phyloP scores from a whole-genome alignment of 2,329 filamentous ascomycete genomes.

The Neofusicoccum cordaticola region DNA sequence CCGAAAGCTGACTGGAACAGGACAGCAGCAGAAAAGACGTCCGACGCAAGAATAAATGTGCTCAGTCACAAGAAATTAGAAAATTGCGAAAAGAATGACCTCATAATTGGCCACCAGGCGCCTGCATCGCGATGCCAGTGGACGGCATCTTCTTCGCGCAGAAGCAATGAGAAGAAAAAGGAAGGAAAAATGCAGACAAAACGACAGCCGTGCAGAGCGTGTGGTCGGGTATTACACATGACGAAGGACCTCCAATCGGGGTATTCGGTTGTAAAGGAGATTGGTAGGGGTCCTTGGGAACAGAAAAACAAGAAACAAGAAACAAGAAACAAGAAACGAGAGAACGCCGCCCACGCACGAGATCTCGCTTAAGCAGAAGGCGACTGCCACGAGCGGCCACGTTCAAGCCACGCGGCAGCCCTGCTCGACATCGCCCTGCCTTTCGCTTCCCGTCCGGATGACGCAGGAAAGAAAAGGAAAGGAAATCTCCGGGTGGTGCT shows the following conservation, averaged over 20 bases:
- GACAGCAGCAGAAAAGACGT: constrained; percentile 1
- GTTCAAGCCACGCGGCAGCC: constrained; percentile 10
- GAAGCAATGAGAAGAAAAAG: not conserved
- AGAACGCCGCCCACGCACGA: not conserved
- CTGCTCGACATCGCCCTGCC: constrained; percentile 1
- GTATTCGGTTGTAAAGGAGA: constrained; percentile 8
- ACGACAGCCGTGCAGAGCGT: not conserved
- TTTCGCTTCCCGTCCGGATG: not conserved
- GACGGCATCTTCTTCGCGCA: not conserved
- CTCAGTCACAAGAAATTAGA: not conserved
- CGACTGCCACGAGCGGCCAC: not conserved
- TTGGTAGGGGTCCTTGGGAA: not conserved
- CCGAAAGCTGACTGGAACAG: not conserved
- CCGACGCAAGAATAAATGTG: not conserved
- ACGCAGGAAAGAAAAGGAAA: not conserved
- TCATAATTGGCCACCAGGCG: not conserved
- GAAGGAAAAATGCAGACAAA: not conserved
- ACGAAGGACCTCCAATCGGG: constrained; percentile 6
- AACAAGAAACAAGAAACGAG: not conserved
- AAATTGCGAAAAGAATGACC: not conserved
- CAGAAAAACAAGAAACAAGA: not conserved
- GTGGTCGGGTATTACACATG: constrained; percentile 4
- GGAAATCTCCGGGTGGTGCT: constrained; percentile 4
- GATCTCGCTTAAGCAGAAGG: not conserved
- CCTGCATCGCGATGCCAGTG: not conserved